A percentile compares a stretch with the other conserved stretches of the same genome.
Conservation (phyloP, 1,139 yeast species). For the Zygoascus hellenicus region DNA sequence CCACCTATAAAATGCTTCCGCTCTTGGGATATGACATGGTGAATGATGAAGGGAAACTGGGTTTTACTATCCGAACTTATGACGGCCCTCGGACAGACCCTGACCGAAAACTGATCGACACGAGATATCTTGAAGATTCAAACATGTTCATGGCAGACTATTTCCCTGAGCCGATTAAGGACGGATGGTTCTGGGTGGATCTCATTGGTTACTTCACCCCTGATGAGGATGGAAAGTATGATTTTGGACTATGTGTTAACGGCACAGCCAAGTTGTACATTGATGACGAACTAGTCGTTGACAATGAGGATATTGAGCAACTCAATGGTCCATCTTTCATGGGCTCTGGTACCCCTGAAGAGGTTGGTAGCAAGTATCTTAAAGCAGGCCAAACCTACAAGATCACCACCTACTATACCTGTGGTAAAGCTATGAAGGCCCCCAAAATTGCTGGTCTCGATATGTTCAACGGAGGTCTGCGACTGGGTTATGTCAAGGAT, state of each 20-base stretch:
- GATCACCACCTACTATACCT: conserved; percentile 47
- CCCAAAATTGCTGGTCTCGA: conserved; percentile 15
- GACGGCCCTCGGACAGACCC: conserved; percentile 36
- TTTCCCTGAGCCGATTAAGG: conserved; percentile 34
- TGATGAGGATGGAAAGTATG: conserved; percentile 45
- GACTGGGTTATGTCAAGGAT: conserved; percentile 19
- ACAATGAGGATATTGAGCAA: conserved; percentile 52
- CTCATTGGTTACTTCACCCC: conserved; percentile 45
- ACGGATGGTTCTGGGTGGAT: conserved; percentile 37
- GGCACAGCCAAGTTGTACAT: conserved; percentile 53
- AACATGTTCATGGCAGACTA: conserved; percentile 47
- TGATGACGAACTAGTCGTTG: conserved; percentile 49
- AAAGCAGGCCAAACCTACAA: conserved; percentile 42
- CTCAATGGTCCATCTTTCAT: conserved; percentile 45
- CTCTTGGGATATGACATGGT: conserved; percentile 28
- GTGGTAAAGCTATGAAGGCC: conserved; percentile 40
- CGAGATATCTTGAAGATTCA: conserved; percentile 34
- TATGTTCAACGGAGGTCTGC: conserved; percentile 35
- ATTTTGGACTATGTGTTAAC: conserved; percentile 45
- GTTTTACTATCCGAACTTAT: conserved; percentile 40
- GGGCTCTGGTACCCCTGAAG: conserved; percentile 50
- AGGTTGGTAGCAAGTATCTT: conserved; percentile 36
- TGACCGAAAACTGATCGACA: conserved; percentile 38
- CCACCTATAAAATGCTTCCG: conserved; percentile 34
- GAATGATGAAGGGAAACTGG: conserved; percentile 37